Evolutionary conservation across 768 basidiomycete species (phyloP), one percentile per base, ranked within the genome.

Genomic region (Pleurotus eryngii): DNA sequence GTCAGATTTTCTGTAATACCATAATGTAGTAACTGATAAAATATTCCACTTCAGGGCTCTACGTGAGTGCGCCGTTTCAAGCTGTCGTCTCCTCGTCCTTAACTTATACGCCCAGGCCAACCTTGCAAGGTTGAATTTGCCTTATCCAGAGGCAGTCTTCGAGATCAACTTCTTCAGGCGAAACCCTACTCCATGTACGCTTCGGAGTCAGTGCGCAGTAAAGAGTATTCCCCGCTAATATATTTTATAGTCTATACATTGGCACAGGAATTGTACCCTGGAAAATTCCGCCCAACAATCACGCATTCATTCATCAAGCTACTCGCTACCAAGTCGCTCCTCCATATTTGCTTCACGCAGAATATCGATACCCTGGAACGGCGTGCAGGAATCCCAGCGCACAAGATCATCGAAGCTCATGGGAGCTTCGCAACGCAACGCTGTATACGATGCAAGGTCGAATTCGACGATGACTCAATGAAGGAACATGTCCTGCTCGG

Each of bases 61-160:
- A 85, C 63, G 84, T 83, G 58, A 65, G 78, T 66, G 38, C 12
- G 24, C 47, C 20, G 46, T 9, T n/a, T 35, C 27, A 7, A 37
- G 1, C 26, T 27, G 20, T 46, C 14, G 39, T 39, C 1, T 12
- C 12, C 24, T 46, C 26, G 20, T 46, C 20, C 40, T 24, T 6
- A 35, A 30, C 15, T 43, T 45, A 57, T 17, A 15, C 24, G 37
- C 24, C 46, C 67, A 93, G 90, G 82, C 89, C 9, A 92, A 93
- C 65, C 79, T 92, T 30, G 83, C 86, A 24, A 77, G 85, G 60
- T 72, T 93, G 43, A 87, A 88, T 15, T 79, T 93, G 12, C 95
- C 94, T n/a, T 85, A 89, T 64, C 94, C 95, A 0, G 95, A 98
- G 64, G 95, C 95, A 0, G 95, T 98, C 27, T 98, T 98, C 64